phyloP scores from a whole-genome alignment of 2,329 filamentous ascomycete species.

The Neurospora sp. region DNA sequence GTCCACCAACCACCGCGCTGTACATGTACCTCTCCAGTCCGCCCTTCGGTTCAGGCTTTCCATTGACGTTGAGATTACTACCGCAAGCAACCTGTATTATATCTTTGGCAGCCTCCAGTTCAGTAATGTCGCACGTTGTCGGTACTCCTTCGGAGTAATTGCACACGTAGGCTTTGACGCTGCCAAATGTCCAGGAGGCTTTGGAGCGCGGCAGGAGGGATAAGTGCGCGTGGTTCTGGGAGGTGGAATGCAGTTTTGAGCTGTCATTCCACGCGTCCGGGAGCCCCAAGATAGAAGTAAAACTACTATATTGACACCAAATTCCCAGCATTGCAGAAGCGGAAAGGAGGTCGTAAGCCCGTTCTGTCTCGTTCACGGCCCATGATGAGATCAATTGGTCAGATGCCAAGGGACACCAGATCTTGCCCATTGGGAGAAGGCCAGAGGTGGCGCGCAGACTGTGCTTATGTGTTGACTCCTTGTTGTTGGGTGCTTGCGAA shows the following conservation, averaged over 20 bases:
- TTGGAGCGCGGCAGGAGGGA: not conserved
- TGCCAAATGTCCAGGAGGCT: not conserved
- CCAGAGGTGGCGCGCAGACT: not conserved
- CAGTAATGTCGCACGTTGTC: not conserved
- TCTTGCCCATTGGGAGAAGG: not conserved
- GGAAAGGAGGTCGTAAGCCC: not conserved
- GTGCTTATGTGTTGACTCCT: not conserved
- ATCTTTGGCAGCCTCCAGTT: not conserved
- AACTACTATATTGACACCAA: not conserved
- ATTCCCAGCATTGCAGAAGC: not conserved
- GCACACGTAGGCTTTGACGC: not conserved
- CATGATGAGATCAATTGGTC: not conserved
- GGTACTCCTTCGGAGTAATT: not conserved
- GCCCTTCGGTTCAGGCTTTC: not conserved
- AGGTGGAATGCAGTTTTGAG: not conserved
- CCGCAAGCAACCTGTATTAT: not conserved
- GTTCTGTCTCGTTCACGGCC: not conserved
- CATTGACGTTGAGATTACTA: not conserved
- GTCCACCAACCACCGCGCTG: not conserved
- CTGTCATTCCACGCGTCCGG: not conserved
- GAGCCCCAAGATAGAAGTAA: not conserved
- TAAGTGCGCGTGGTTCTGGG: not conserved
- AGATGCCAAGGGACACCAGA: not conserved
- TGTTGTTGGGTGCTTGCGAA: not conserved
- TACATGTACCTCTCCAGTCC: not conserved